Evolutionary conservation across 2,329 filamentous ascomycete species (phyloP), one percentile per base, ranked within the genome.

Genomic region (Bipolaris zeicola): DNA sequence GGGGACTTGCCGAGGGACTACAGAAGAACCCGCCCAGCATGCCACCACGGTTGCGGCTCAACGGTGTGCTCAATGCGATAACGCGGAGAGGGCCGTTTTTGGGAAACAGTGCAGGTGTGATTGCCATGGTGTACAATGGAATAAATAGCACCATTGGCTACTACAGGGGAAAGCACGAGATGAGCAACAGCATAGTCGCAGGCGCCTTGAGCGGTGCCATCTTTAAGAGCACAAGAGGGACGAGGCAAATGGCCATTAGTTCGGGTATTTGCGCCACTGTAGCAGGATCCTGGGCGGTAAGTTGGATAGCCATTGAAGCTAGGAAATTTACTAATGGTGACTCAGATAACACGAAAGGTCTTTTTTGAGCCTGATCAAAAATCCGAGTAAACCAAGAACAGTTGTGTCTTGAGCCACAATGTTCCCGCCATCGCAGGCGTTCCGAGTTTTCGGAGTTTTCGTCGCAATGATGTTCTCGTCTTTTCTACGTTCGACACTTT

Each of bases 121-220:
- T 99, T 51, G 95, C 96, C 33, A 93, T 99, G 83, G 87, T 92
- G 50, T 99, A 99, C 80, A 99, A 98, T 79, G 90, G 91, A n/a
- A 66, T 73, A 44, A 78, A 77, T 64, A 76, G 73, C 64, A 76
- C 72, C 11, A 77, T 78, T 60, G 76, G 75, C 6, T 66, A 73
- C 50, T 73, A 69, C 41, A 58, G 76, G 43, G 76, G 76, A 46
- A 77, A 77, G 64, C 76, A 77, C 53, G 96, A 99, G 76, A 85
- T 92, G 3, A 86, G 89, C 56, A 99, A 99, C 81, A 95, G 92
- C 62, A 85, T 99, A 51, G 78, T 85, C 18, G 94, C 95, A 5
- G 95, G 96, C 63, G 89, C 84, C 1, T 76, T 99, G 67, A 96
- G 92, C 72, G 95, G 95, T 56, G 93, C 94, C 84, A 76, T 99